Base-by-base conservation (phyloP, 2,329 filamentous ascomycete genomes). In the Penicillium sp. region DNA sequence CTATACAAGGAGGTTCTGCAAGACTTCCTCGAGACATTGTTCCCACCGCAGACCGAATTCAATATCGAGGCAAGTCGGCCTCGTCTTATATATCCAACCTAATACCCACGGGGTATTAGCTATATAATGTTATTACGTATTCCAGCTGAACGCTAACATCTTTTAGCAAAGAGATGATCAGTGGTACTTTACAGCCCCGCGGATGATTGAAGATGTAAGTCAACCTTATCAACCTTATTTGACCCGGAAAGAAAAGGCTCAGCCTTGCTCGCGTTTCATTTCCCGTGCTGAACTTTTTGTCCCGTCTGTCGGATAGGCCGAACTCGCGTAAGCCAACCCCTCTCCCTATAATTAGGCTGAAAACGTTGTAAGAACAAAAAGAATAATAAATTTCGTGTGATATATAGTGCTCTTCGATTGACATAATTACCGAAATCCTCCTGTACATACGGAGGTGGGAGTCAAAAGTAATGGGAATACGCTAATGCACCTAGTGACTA, bases 31-130 rank as follows among this genome's bases (percentile, higher is more conserved):
- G 60, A 64, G 30, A 30, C 52, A 14, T 57, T 62, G 14, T 67
- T 67, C 26, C 62, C 64, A 2, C 45, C 33, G 3, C 60, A 61
- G 20, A 63, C 60, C 4, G 50, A 61, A 5, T 54, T 62, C 20
- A 55, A 65, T 16, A 63, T 65, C 16, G 56, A 63, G 45, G 65
- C 65, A 28, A 50, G 60, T 52, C 12, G 8, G 28, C 28, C 28
- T 6, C 28, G 28, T 33, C 28, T 33, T 9, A 33, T 33, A 33
- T 33, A 9, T n/a, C n/a, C n/a, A n/a, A n/a, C n/a, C n/a, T 64
- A 65, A 62, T 49, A 51, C 23, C 35, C 38, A n/a, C n/a, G n/a
- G n/a, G n/a, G n/a, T n/a, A n/a, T n/a, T n/a, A n/a, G n/a, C n/a
- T n/a, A n/a, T n/a, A n/a, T n/a, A n/a, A n/a, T n/a, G n/a, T n/a